Evolutionary conservation across 306 rosid genomes (phyloP), one percentile per base, ranked within the genome.

Genomic region (Casuarina equisetifolia): DNA sequence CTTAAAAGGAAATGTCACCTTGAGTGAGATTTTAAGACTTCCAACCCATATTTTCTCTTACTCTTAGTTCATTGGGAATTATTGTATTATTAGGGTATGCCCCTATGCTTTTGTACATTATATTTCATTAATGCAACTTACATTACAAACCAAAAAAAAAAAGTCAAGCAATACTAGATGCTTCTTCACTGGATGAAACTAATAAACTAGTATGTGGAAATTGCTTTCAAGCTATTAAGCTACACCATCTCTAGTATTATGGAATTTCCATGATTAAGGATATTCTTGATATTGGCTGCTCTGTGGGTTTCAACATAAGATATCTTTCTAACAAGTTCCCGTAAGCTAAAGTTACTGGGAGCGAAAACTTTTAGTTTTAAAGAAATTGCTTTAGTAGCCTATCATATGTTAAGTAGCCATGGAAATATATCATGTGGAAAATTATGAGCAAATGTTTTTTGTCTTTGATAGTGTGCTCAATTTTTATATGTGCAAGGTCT

Each of bases 281-380:
- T 82, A 84, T 90, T 79, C 86, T 90, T 59, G 94, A 90, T 67
- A 64, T 86, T 71, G 91, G 94, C 72, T 90, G 94, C 54, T 87
- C 91, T 3, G 75, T 90, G 1, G 94, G 91, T 50, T 75, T 84
- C 54, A 86, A 89, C 88, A 84, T 91, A 54, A 79, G 87, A 70
- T 79, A 70, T 76, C 90, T 90, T 48, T 86, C 86, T 42, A 90
- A 82, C 79, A 86, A 90, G 81, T 90, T 84, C 77, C 81, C 90
- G n/a, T 54, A 49, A 7, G 94, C 91, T 50, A 80, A 82, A 73
- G 89, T 90, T 71, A 85, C 85, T 0, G 91, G 85, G 79, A 85
- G 91, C 74, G 72, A 76, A 16, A 64, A 77, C 53, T 80, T 76
- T 68, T 54, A 38, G 11, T 59, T 39, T 59, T 2, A 19, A 16